Conservation (phyloP, 2,329 filamentous ascomycete species). For the Diaporthe ampelina region DNA sequence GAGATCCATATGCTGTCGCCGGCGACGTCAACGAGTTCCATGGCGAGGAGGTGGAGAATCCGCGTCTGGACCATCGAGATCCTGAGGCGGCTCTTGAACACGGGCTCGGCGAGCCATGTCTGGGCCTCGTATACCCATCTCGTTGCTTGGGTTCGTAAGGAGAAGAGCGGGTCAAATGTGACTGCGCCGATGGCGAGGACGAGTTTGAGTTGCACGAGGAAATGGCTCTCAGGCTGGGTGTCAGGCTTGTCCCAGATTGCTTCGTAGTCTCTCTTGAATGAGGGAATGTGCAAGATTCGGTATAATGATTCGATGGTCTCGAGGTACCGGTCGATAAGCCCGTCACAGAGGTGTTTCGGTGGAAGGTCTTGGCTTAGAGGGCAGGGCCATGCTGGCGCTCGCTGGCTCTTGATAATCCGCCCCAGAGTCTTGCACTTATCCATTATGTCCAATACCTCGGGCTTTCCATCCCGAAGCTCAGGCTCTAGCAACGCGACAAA, state of each 20-base stretch:
- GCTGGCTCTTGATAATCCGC: conserved; percentile 57
- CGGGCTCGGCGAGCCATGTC: conserved; percentile 62
- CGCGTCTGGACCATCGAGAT: conserved; percentile 65
- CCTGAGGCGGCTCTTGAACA: conserved; percentile 64
- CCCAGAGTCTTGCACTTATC: conserved; percentile 57
- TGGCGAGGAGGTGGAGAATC: conserved; percentile 65
- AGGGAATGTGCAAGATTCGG: conserved; percentile 70
- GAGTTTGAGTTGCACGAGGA: conserved; percentile 67
- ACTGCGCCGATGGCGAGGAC: conserved; percentile 66
- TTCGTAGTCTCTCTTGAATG: conserved; percentile 68
- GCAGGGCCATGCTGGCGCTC: conserved; percentile 52
- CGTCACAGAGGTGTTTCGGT: conserved; percentile 58
- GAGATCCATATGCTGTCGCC: conserved; percentile 67
- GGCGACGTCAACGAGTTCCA: conserved; percentile 61
- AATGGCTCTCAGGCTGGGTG: conserved; percentile 53
- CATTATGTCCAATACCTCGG: conserved; percentile 47
- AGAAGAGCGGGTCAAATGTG: conserved; percentile 61
- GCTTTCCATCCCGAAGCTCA: conserved; percentile 1
- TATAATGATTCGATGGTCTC: conserved; percentile 69
- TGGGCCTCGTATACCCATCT: conserved; percentile 69
- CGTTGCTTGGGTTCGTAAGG: conserved; percentile 57
- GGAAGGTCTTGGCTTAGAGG: conserved; percentile 58
- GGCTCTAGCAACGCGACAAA: conserved; percentile 20
- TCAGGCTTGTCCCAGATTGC: conserved; percentile 60
- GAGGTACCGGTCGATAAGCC: conserved; percentile 67